phyloP scores from a whole-genome alignment of 169 alveolate species.

The Babesia bovis region DNA sequence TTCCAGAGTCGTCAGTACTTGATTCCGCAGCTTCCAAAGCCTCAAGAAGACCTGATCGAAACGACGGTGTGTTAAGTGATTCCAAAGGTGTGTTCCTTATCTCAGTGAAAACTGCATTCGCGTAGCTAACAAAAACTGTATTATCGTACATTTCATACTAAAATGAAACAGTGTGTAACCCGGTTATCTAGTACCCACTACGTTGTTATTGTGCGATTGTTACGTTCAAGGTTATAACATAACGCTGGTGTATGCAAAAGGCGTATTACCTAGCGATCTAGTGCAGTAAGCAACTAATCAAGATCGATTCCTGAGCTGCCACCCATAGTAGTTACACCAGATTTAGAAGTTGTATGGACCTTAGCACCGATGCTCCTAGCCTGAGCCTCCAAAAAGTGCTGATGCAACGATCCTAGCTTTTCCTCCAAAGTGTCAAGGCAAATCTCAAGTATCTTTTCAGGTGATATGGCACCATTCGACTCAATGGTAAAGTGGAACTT shows the following conservation, averaged over 20 bases:
- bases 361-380: constrained; percentile 55
- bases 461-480: constrained; percentile 92
- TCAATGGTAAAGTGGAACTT: constrained; percentile 80
- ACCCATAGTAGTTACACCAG: neutral
- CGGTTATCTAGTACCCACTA: too few species aligned
- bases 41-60: constrained; percentile 11
- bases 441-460: constrained; percentile 88
- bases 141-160: constrained; percentile 18
- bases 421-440: constrained; percentile 84
- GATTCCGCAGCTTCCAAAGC: neutral
- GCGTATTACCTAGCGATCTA: too few species aligned
- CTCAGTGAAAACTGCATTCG: constrained; percentile 47
- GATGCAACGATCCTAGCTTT: constrained; percentile 69
- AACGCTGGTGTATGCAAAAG: too few species aligned
- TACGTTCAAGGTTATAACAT: too few species aligned
- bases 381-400: constrained; percentile 65
- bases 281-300: constrained; percentile 9
- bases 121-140: neutral
- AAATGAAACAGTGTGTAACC: too few species aligned
- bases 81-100: constrained; percentile 59
- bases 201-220: too few species aligned
- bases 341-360: neutral
- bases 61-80: constrained; percentile 46
- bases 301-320: constrained; percentile 22
- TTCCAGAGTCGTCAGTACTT: neutral